A percentile compares a stretch with the other conserved stretches of the same genome.
phyloP scores from a whole-genome alignment of 805 yeast species.

The Wickerhamomyces strasburgensis region DNA sequence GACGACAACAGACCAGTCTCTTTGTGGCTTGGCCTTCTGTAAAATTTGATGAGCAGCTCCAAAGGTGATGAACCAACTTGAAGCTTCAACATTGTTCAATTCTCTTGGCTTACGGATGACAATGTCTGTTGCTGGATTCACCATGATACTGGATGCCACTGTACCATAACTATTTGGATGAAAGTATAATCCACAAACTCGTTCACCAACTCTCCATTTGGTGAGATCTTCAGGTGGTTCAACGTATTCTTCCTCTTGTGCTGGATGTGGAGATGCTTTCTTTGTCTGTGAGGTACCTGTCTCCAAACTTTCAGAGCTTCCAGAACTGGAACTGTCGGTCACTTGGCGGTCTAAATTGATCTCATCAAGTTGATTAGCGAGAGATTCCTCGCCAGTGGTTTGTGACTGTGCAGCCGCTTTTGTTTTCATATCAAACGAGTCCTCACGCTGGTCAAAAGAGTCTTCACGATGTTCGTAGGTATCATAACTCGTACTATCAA shows the following conservation, averaged over 20 bases:
- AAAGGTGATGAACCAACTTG: conserved; percentile 57
- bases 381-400: no score
- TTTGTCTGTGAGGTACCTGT: no score
- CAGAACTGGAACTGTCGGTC: no score
- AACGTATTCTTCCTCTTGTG: not conserved
- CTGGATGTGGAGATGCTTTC: no score
- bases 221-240: conserved; percentile 13
- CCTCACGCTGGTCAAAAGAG: no score
- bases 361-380: no score
- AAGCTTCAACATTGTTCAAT: conserved; percentile 49
- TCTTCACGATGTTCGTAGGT: not conserved
- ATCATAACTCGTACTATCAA: not conserved
- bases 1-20: conserved; percentile 48
- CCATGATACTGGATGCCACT: conserved; percentile 48
- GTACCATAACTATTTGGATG: conserved; percentile 54
- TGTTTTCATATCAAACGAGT: no score
- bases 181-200: conserved; percentile 56
- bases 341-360: no score
- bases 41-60: conserved; percentile 56
- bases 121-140: conserved; percentile 49
- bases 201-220: conserved; percentile 50
- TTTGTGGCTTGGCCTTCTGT: conserved; percentile 29
- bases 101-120: conserved; percentile 42
- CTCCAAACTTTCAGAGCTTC: no score
- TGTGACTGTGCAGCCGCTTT: no score